phyloP scores from a whole-genome alignment of 805 yeast genomes.

The Metschnikowia koreensis region DNA sequence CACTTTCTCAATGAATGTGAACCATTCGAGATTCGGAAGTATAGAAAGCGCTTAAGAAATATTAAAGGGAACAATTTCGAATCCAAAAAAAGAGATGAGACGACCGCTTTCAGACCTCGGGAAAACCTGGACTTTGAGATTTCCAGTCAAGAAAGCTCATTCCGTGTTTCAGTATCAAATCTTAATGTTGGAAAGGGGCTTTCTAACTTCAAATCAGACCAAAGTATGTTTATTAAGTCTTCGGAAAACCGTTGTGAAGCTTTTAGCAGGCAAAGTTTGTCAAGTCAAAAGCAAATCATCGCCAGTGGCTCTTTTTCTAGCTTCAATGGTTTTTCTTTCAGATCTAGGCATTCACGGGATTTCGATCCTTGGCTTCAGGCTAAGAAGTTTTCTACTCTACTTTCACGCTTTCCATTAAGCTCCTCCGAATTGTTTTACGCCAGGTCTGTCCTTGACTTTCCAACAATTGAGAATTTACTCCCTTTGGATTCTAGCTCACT shows the following conservation, averaged over 20 bases:
- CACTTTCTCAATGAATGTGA: background rate
- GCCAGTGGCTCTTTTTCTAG: background rate
- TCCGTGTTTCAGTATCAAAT: no score
- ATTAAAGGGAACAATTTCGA: background rate
- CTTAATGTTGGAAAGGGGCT: background rate
- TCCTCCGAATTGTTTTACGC: constrained; percentile 3
- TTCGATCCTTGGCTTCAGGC: background rate
- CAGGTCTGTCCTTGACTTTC: background rate
- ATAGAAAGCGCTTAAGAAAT: background rate
- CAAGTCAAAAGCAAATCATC: background rate
- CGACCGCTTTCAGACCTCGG: background rate
- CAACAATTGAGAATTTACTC: background rate
- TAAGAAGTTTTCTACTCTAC: background rate
- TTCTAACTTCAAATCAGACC: no score
- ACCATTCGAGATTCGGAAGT: background rate
- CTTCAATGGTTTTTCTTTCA: background rate
- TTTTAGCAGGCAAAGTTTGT: background rate
- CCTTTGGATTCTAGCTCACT: background rate
- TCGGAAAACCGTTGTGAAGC: background rate
- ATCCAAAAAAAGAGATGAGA: background rate
- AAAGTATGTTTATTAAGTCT: background rate
- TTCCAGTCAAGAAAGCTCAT: background rate
- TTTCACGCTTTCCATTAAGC: constrained; percentile 4
- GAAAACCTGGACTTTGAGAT: no score
- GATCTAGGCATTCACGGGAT: background rate